Evolutionary conservation across 2,329 filamentous ascomycete species (phyloP), one percentile per base, ranked within the genome.

Genomic region (Hypomyces perniciosus): DNA sequence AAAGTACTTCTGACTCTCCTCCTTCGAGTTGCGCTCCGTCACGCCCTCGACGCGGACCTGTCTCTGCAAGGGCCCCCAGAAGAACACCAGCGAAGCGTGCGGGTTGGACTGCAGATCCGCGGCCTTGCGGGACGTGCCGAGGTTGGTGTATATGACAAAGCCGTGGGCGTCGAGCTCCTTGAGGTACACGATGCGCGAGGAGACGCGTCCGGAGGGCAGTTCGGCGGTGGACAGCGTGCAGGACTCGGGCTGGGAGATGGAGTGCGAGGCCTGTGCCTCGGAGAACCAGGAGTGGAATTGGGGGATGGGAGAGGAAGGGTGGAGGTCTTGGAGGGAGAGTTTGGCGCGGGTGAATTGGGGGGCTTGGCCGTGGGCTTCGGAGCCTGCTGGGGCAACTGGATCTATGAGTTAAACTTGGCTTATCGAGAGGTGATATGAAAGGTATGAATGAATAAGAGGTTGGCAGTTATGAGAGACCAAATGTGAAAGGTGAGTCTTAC

Each of bases 271-370:
- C 56, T 85, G 81, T 0, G 91, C 88, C 54, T 84, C 78, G 9
- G 79, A 77, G 78, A 95, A 99, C 93, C 93, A 99, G 55, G 72
- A 68, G 73, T 95, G 81, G 75, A 97, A 99, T 73, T 97, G 93
- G 31, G 76, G 74, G 52, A 92, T 81, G 1, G 93, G 93, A 49
- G 78, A 78, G 7, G 72, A 50, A 1, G 76, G 62, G 60, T 80
- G 68, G 13, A 95, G 81, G 63, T 89, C 79, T 1, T 68, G 61
- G 43, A 73, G 76, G 34, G 77, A 74, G 30, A 95, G 81, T 1
- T 76, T 74, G 59, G 80, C 81, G 48, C 67, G 69, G 45, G 79
- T 82, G 75, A 91, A 95, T 68, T 95, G 90, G 27, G 81, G 81
- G 8, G 90, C 89, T 66, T 87, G 86, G 2, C 75, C 72, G 48